These are phyloP conservation scores for Chalciporus sp. DNA, from an alignment of 1,284 basidiomycete species.

Conservation along the genomic window DNA sequence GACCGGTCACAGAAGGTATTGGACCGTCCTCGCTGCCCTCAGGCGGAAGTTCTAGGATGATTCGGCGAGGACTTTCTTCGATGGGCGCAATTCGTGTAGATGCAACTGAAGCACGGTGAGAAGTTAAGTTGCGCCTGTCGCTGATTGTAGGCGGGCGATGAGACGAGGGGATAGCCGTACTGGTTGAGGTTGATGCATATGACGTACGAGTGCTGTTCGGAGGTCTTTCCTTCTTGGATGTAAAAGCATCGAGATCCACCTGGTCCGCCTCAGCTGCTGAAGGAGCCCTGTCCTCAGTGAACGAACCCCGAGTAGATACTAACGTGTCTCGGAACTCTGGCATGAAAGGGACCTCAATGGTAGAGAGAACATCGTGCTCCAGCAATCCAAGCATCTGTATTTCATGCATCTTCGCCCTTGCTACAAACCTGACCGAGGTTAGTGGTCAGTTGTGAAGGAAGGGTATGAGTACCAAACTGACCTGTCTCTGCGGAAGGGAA, in stretches of 20 bases:
- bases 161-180: conserved; percentile 37
- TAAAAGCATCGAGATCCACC: conserved; percentile 71
- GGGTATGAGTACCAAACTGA: conserved; percentile 32
- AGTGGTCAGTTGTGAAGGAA: conserved; percentile 2
- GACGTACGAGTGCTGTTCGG: conserved; percentile 41
- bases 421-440: conserved; percentile 65
- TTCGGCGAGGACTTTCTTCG: conserved; percentile 64
- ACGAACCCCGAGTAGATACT: conserved; percentile 32
- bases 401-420: conserved; percentile 91
- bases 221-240: conserved; percentile 44
- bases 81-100: conserved; percentile 58
- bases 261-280: conserved; percentile 63
- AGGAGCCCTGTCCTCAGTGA: conserved; percentile 34
- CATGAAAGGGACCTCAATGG: conserved; percentile 82
- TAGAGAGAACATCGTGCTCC: conserved; percentile 85
- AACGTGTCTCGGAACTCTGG: conserved; percentile 42
- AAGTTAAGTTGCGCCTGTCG: conserved; percentile 39
- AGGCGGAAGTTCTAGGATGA: conserved; percentile 50
- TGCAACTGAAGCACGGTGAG: conserved; percentile 48
- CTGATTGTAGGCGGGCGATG: conserved; percentile 34
- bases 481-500: conserved; percentile 86
- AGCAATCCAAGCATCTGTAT: conserved; percentile 92
- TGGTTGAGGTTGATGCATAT: conserved; percentile 39
- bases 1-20: conserved; percentile 37
- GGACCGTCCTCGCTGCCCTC: conserved; percentile 42